Conservation (phyloP, 176 grass and related monocot genomes). For the Tillandsia fasciculata region DNA sequence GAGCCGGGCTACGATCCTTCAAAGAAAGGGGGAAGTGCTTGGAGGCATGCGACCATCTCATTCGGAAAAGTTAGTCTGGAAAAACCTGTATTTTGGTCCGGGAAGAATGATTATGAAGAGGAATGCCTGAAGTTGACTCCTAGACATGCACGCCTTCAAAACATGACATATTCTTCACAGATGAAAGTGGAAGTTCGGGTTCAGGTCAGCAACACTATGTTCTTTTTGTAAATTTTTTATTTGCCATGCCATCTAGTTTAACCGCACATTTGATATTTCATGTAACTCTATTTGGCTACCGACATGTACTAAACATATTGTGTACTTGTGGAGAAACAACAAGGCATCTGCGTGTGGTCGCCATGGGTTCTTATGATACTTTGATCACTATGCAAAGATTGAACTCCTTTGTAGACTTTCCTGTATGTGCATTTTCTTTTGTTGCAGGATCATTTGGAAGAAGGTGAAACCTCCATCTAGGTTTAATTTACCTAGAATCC, state of each 20-base stretch:
- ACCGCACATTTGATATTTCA: background rate
- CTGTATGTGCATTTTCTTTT: background rate
- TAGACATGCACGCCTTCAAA: conserved; percentile 76
- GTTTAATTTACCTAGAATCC: background rate
- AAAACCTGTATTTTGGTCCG: conserved; percentile 54
- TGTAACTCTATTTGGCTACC: background rate
- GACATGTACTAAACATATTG: background rate
- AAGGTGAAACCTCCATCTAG: background rate
- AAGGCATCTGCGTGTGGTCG: background rate
- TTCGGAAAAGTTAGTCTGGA: conserved; percentile 62
- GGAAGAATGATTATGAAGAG: conserved; percentile 31
- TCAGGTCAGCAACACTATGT: conserved; percentile 33
- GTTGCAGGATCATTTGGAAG: background rate
- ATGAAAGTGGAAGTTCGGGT: conserved; percentile 57
- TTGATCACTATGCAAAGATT: background rate
- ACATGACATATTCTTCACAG: conserved; percentile 77
- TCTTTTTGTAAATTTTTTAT: conserved; percentile 10
- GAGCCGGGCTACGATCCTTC: conserved; percentile 84
- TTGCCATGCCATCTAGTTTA: background rate
- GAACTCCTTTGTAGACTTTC: background rate
- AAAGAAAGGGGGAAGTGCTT: conserved; percentile 54
- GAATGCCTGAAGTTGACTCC: conserved; percentile 48
- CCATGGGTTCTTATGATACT: background rate
- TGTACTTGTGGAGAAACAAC: background rate
- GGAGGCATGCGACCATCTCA: conserved; percentile 63